These are phyloP conservation scores for Podochytrium sp. DNA, from an alignment of 192 early-diverging fungal genomes.

Conservation along the genomic window DNA sequence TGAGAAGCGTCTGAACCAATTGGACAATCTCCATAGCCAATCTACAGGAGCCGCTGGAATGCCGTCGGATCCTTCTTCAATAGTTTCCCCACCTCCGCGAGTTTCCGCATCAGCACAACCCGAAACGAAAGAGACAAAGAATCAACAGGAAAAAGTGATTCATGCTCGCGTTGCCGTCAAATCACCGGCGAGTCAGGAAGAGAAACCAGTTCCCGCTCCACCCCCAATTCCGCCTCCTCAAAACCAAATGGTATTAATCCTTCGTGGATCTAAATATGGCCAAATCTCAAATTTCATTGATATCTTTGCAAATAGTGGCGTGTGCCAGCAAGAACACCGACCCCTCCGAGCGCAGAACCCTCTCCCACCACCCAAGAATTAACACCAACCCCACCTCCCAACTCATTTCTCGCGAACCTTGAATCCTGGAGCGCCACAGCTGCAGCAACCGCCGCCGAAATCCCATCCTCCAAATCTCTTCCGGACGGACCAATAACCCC, in stretches of 20 bases:
- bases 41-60: background rate
- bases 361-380: too few relatives aligned
- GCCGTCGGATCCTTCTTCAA: background rate
- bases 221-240: too few relatives aligned
- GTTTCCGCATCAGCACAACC: background rate
- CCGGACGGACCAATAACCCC: constrained; percentile 4
- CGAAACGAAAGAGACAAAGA: background rate
- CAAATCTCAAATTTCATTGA: too few relatives aligned
- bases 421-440: background rate
- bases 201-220: background rate
- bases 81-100: background rate
- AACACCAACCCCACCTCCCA: too few relatives aligned
- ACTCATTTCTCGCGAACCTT: background rate
- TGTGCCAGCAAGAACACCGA: too few relatives aligned
- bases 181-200: background rate
- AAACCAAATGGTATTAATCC: too few relatives aligned
- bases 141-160: background rate
- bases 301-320: too few relatives aligned
- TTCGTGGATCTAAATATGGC: too few relatives aligned
- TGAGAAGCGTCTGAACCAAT: background rate
- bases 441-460: background rate
- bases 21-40: background rate
- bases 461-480: background rate
- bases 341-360: too few relatives aligned
- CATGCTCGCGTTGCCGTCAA: too few relatives aligned